Conservation (phyloP, 2,329 filamentous ascomycete species). For the Xylariaceae sp. region DNA sequence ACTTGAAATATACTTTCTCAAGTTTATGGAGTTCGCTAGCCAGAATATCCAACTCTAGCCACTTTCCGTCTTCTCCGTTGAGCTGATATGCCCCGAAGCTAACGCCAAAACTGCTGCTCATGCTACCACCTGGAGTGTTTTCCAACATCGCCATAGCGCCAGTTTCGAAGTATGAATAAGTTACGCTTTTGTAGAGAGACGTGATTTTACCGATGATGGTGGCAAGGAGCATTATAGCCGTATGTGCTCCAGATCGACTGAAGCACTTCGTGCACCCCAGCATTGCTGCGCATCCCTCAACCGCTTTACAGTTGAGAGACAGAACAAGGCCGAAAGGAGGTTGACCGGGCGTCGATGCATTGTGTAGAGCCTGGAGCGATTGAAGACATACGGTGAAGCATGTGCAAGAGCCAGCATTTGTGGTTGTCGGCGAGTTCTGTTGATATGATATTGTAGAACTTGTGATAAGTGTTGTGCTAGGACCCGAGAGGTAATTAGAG, state of each 20-base stretch:
- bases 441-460: conserved; percentile 40
- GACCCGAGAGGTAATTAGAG: conserved; percentile 50
- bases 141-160: conserved; percentile 29
- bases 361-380: conserved; percentile 55
- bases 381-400: conserved; percentile 57
- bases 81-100: conserved; percentile 55
- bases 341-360: conserved; percentile 47
- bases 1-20: conserved; percentile 53
- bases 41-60: conserved; percentile 56
- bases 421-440: too few relatives aligned
- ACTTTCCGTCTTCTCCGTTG: conserved; percentile 53
- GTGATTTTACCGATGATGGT: conserved; percentile 57
- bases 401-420: conserved; percentile 47
- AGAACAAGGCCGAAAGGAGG: conserved; percentile 55
- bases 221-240: conserved; percentile 56
- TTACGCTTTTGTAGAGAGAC: conserved; percentile 53
- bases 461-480: conserved; percentile 47
- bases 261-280: conserved; percentile 54
- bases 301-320: conserved; percentile 54
- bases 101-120: conserved; percentile 49
- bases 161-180: conserved; percentile 48
- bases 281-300: conserved; percentile 56
- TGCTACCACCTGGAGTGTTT: conserved; percentile 30
- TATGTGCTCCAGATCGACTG: conserved; percentile 51
- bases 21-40: conserved; percentile 55